A percentile compares a stretch with the other conserved stretches of the same genome.
Conservation (phyloP, 2,329 filamentous ascomycete genomes). For the Paraphaeosphaeria sporulosa region DNA sequence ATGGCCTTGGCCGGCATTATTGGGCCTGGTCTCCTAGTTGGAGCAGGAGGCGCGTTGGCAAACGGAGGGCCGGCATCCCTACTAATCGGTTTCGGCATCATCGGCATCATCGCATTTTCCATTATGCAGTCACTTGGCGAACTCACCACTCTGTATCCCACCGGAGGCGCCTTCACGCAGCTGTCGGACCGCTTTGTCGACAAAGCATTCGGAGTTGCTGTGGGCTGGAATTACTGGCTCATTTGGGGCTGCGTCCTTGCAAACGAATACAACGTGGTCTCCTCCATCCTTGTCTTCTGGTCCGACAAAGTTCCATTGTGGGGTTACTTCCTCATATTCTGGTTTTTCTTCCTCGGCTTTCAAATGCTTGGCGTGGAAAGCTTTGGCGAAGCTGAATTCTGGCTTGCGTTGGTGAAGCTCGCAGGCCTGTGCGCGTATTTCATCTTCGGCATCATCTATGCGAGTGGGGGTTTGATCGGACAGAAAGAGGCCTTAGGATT, state of each 20-base stretch:
- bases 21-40: slow-evolving; percentile 76
- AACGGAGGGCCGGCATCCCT: slow-evolving; percentile 75
- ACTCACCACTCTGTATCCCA: slow-evolving; percentile 73
- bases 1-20: slow-evolving; percentile 60
- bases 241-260: slow-evolving; percentile 72
- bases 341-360: slow-evolving; percentile 48
- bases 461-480: slow-evolving; percentile 37
- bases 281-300: slow-evolving; percentile 72
- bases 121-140: slow-evolving; percentile 73
- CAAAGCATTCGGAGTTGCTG: slow-evolving; percentile 29
- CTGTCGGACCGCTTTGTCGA: slow-evolving; percentile 27
- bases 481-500: slow-evolving; percentile 45
- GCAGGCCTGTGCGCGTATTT: slow-evolving; percentile 49
- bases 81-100: slow-evolving; percentile 75
- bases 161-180: slow-evolving; percentile 68
- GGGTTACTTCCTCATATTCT: slow-evolving; percentile 54
- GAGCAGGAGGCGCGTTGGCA: slow-evolving; percentile 72
- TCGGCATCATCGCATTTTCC: slow-evolving; percentile 75
- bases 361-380: slow-evolving; percentile 51
- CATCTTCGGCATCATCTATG: slow-evolving; percentile 52
- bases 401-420: slow-evolving; percentile 52
- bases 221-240: slow-evolving; percentile 52
- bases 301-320: slow-evolving; percentile 57
- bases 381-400: slow-evolving; percentile 54
- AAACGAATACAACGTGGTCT: slow-evolving; percentile 76